These are phyloP conservation scores for Viridothelium virens DNA, from an alignment of 495 filamentous ascomycete genomes.

Conservation along the genomic window DNA sequence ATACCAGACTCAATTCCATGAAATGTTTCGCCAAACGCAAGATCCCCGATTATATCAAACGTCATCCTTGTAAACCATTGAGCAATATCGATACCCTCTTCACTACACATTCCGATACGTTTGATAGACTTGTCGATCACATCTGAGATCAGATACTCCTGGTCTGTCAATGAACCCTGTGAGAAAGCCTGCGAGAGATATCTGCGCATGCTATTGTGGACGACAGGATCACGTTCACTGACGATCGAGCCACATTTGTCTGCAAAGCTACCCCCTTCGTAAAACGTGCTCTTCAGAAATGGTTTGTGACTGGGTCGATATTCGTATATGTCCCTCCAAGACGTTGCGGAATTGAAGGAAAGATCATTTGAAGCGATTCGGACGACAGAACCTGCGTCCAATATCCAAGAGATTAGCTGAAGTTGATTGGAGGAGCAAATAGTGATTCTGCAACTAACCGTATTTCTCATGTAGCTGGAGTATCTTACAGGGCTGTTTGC, in stretches of 20 bases:
- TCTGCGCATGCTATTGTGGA: neutral
- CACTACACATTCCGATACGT: slow-evolving; percentile 15
- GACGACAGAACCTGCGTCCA: slow-evolving; percentile 21
- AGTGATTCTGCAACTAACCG: slow-evolving; percentile 7
- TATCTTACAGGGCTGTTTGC: neutral
- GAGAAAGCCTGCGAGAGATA: slow-evolving; percentile 30
- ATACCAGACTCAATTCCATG: slow-evolving; percentile 28
- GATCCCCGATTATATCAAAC: slow-evolving; percentile 36
- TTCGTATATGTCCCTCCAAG: slow-evolving; percentile 31
- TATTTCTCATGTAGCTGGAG: neutral
- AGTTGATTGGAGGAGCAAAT: too few relatives aligned
- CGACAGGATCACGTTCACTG: neutral
- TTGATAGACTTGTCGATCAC: slow-evolving; percentile 31
- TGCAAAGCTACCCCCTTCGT: neutral
- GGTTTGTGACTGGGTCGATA: slow-evolving; percentile 19
- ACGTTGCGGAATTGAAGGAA: slow-evolving; percentile 26
- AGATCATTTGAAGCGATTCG: slow-evolving; percentile 30
- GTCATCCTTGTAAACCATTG: slow-evolving; percentile 29
- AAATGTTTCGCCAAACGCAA: slow-evolving; percentile 36
- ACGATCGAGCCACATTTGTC: neutral
- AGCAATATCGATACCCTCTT: slow-evolving; percentile 23
- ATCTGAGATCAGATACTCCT: slow-evolving; percentile 30
- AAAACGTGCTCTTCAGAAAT: neutral
- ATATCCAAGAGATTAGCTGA: slow-evolving; percentile 5
- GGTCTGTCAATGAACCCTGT: slow-evolving; percentile 30